phyloP scores from a whole-genome alignment of 1,284 basidiomycete genomes.

The Papiliotrema fonsecae region DNA sequence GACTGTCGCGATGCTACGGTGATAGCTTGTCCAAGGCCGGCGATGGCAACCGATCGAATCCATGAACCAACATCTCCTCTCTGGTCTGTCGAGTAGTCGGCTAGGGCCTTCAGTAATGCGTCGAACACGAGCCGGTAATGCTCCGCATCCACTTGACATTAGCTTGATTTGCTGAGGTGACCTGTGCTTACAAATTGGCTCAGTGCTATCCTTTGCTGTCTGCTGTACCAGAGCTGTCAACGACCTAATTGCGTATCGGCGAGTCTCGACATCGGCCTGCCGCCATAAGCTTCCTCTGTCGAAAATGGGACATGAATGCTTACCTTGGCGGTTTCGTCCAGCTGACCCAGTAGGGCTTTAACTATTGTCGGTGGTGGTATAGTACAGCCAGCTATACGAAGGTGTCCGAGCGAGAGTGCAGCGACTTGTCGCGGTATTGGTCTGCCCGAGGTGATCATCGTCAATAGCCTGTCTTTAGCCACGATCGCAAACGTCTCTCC shows the following conservation, averaged over 20 bases:
- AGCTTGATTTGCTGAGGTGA: not conserved
- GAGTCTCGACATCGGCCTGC: slow-evolving; percentile 43
- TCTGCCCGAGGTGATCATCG: slow-evolving; percentile 55
- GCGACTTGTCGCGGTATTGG: slow-evolving; percentile 66
- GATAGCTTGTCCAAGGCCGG: slow-evolving; percentile 46
- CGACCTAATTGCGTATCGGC: slow-evolving; percentile 27
- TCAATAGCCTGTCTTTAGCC: slow-evolving; percentile 57
- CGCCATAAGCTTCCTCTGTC: too few relatives aligned
- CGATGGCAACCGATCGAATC: slow-evolving; percentile 79
- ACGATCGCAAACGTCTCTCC: not conserved
- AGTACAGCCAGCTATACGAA: too few relatives aligned
- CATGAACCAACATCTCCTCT: slow-evolving; percentile 97
- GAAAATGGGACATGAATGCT: not conserved
- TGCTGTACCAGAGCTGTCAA: not conserved
- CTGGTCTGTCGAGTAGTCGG: slow-evolving; percentile 89
- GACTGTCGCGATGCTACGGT: slow-evolving; percentile 8
- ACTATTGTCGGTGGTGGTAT: slow-evolving; percentile 52
- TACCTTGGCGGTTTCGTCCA: slow-evolving; percentile 28
- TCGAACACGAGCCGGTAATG: slow-evolving; percentile 17
- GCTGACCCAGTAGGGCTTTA: slow-evolving; percentile 18
- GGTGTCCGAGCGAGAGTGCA: slow-evolving; percentile 65
- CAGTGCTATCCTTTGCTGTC: not conserved
- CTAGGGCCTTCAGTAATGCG: slow-evolving; percentile 58
- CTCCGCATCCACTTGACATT: slow-evolving; percentile 13
- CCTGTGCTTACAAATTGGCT: slow-evolving; percentile 17